phyloP scores from a whole-genome alignment of 768 basidiomycete species.

The Kwoniella bestiolae region DNA sequence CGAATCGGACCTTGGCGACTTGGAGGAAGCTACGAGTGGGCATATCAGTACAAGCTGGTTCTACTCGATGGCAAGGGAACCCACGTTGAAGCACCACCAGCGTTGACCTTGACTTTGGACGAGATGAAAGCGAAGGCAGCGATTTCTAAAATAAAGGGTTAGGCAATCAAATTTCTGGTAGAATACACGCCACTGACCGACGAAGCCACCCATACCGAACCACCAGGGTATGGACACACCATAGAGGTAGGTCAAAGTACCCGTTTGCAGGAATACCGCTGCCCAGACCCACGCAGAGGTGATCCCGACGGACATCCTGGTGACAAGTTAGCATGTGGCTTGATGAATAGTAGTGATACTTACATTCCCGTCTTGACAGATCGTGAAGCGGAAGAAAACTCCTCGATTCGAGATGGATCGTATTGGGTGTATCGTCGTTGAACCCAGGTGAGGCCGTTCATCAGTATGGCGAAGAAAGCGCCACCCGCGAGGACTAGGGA shows the following conservation, averaged over 20 bases:
- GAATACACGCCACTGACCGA: background rate
- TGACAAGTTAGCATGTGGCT: background rate
- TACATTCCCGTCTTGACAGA: slow-evolving; percentile 20
- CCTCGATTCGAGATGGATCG: slow-evolving; percentile 18
- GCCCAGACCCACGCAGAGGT: slow-evolving; percentile 22
- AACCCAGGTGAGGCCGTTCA: slow-evolving; percentile 20
- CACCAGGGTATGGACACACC: slow-evolving; percentile 19
- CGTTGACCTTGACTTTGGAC: slow-evolving; percentile 22
- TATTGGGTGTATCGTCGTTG: slow-evolving; percentile 20
- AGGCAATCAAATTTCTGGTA: background rate
- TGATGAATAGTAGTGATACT: background rate
- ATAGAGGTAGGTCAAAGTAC: slow-evolving; percentile 15
- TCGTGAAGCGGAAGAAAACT: slow-evolving; percentile 19
- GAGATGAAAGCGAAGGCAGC: slow-evolving; percentile 23
- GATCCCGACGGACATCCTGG: slow-evolving; percentile 17
- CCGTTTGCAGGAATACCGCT: slow-evolving; percentile 16
- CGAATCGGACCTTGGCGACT: slow-evolving; percentile 25
- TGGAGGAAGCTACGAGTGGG: slow-evolving; percentile 13
- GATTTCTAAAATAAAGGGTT: slow-evolving; percentile 6
- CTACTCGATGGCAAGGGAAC: background rate
- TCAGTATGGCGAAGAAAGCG: slow-evolving; percentile 16
- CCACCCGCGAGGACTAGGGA: slow-evolving; percentile 17
- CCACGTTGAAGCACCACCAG: slow-evolving; percentile 19
- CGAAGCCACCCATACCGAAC: slow-evolving; percentile 25
- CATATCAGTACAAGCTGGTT: background rate